phyloP scores from a whole-genome alignment of 257 asterid genomes.

The Solanum pinnatisectum region DNA sequence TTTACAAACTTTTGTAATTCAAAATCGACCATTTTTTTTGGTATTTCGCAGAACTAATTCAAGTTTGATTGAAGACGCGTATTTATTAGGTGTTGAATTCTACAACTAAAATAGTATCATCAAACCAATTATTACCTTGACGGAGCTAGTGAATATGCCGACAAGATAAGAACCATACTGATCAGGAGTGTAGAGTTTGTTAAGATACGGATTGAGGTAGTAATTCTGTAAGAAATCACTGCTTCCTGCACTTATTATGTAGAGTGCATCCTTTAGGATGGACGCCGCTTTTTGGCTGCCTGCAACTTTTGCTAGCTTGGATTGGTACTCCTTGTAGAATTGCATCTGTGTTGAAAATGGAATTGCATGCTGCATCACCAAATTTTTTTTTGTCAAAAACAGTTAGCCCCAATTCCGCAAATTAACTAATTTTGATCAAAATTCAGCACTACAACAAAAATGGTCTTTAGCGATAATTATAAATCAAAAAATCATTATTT shows the following conservation, averaged over 20 bases:
- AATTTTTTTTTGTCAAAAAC: not conserved
- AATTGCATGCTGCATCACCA: slow-evolving; percentile 65
- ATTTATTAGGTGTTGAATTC: not conserved
- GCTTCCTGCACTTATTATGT: slow-evolving; percentile 59
- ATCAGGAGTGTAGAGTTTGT: slow-evolving; percentile 59
- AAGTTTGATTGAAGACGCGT: not conserved
- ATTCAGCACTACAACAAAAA: not conserved
- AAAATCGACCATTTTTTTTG: not conserved
- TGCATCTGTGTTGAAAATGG: slow-evolving; percentile 56
- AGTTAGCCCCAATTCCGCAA: not conserved
- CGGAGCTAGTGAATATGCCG: slow-evolving; percentile 39
- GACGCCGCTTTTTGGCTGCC: slow-evolving; percentile 46
- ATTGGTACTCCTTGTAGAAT: slow-evolving; percentile 67
- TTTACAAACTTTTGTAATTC: not conserved
- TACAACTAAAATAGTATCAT: not conserved
- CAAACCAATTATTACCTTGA: slow-evolving; percentile 40
- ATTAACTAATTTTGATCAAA: not conserved
- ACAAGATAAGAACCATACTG: slow-evolving; percentile 65
- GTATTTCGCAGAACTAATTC: not conserved
- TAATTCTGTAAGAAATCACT: slow-evolving; percentile 87
- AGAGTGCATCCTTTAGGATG: slow-evolving; percentile 48
- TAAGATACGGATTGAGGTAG: slow-evolving; percentile 64
- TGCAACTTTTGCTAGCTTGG: slow-evolving; percentile 57
- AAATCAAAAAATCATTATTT: no score
- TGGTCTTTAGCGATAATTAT: not conserved